phyloP scores from a whole-genome alignment of 495 filamentous ascomycete genomes.

The Massariosphaeria phaeospora region DNA sequence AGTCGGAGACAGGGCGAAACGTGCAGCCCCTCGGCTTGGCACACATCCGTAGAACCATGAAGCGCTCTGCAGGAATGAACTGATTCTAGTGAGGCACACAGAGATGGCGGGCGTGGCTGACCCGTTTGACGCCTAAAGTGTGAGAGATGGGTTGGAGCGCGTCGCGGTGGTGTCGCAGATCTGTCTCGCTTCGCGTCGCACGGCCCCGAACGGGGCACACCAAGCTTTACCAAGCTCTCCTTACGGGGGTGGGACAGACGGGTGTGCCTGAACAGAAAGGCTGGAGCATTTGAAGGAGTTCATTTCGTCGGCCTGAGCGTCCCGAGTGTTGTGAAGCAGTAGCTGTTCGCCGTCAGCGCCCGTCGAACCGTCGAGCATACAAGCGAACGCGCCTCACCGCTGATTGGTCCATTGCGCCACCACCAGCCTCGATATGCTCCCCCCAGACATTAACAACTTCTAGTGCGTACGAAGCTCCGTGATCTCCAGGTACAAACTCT shows the following conservation, averaged over 20 bases:
- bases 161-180: slow-evolving; percentile 29
- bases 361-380: not conserved
- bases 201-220: slow-evolving; percentile 3
- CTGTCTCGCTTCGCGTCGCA: slow-evolving; percentile 28
- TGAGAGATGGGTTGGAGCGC: slow-evolving; percentile 18
- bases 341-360: not conserved
- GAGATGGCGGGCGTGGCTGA: slow-evolving; percentile 2
- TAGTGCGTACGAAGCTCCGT: too few species aligned
- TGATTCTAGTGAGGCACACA: slow-evolving; percentile 23
- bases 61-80: slow-evolving; percentile 18
- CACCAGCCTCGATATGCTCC: too few species aligned
- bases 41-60: slow-evolving; percentile 20
- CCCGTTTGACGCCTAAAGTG: slow-evolving; percentile 19
- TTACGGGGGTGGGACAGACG: not conserved
- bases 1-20: slow-evolving; percentile 31
- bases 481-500: too few species aligned
- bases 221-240: slow-evolving; percentile 24
- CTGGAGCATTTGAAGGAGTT: not conserved
- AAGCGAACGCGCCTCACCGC: not conserved
- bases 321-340: slow-evolving; percentile 6
- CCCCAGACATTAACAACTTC: too few species aligned
- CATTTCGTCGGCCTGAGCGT: slow-evolving; percentile 17
- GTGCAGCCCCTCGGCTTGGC: slow-evolving; percentile 34
- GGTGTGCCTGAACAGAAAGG: slow-evolving; percentile 8
- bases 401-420: not conserved